phyloP scores from a whole-genome alignment of 352 stramenopile species.

The Phytophthora europaea region DNA sequence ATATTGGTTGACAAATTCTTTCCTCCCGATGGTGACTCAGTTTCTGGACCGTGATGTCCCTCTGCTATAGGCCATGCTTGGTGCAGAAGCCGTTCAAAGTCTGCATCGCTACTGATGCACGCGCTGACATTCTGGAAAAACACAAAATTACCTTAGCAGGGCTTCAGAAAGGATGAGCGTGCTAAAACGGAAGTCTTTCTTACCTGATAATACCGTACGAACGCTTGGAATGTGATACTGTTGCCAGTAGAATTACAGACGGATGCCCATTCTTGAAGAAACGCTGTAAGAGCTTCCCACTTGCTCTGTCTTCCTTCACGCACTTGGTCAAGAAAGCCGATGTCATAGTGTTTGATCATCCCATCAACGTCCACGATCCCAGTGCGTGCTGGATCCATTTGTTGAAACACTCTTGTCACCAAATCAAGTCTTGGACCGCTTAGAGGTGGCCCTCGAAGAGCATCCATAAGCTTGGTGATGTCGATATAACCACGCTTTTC shows the following conservation, averaged over 20 bases:
- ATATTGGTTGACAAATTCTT: background rate
- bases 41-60: constrained; percentile 16
- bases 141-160: background rate
- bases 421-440: constrained; percentile 42
- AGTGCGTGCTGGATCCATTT: constrained; percentile 53
- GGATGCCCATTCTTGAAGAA: constrained; percentile 78
- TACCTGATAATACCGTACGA: constrained; percentile 87
- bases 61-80: constrained; percentile 68
- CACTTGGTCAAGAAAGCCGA: constrained; percentile 76
- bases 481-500: constrained; percentile 65
- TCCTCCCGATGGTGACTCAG: constrained; percentile 1
- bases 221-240: constrained; percentile 67
- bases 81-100: constrained; percentile 89
- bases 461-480: constrained; percentile 60
- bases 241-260: constrained; percentile 38
- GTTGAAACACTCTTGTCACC: constrained; percentile 63
- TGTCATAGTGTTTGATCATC: constrained; percentile 78
- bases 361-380: constrained; percentile 65
- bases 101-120: constrained; percentile 75
- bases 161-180: background rate
- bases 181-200: constrained; percentile 20
- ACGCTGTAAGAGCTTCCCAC: constrained; percentile 66
- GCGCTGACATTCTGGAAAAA: constrained; percentile 79
- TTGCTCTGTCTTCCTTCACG: constrained; percentile 67
- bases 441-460: constrained; percentile 50